Evolutionary conservation across 768 basidiomycete species (phyloP).

Genomic region (Boletus reticuloceps): DNA sequence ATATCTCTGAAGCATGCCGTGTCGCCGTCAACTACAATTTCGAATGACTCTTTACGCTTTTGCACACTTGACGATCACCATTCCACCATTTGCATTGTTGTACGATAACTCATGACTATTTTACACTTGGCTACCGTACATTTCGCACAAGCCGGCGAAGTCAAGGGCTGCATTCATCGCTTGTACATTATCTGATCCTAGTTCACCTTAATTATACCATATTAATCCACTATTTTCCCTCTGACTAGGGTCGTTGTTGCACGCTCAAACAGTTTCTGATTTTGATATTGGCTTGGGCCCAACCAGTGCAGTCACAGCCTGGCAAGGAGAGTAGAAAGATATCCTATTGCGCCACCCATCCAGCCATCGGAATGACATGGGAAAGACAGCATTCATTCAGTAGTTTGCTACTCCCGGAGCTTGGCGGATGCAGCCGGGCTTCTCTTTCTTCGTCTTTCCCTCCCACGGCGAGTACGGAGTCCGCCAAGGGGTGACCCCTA

Average conservation of each 20-base stretch:
- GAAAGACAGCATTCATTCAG: background rate
- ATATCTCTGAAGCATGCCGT: conserved; percentile 66
- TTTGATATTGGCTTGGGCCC: too few relatives aligned
- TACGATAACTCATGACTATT: conserved; percentile 33
- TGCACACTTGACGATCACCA: conserved; percentile 14
- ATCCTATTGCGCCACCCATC: too few relatives aligned
- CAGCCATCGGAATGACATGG: conserved; percentile 2
- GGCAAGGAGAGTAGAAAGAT: too few relatives aligned
- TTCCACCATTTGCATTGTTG: conserved; percentile 23
- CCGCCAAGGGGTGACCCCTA: background rate
- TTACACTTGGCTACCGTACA: conserved; percentile 25
- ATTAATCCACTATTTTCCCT: conserved; percentile 26
- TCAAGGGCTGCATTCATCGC: conserved; percentile 17
- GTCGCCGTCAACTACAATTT: conserved; percentile 74
- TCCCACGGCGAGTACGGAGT: conserved; percentile 16
- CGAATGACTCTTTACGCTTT: conserved; percentile 37
- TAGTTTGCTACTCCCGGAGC: conserved; percentile 10
- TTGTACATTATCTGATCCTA: conserved; percentile 31
- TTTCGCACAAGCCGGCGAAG: conserved; percentile 12
- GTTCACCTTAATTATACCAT: conserved; percentile 33
- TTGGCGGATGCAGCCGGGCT: background rate
- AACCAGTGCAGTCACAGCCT: too few relatives aligned
- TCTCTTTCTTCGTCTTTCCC: background rate
- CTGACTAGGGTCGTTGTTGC: background rate
- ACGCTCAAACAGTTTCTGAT: too few relatives aligned